Evolutionary conservation across 371 early-diverging fungal genomes (phyloP), one percentile per base, ranked within the genome.

Genomic region (Mortierella sp.): DNA sequence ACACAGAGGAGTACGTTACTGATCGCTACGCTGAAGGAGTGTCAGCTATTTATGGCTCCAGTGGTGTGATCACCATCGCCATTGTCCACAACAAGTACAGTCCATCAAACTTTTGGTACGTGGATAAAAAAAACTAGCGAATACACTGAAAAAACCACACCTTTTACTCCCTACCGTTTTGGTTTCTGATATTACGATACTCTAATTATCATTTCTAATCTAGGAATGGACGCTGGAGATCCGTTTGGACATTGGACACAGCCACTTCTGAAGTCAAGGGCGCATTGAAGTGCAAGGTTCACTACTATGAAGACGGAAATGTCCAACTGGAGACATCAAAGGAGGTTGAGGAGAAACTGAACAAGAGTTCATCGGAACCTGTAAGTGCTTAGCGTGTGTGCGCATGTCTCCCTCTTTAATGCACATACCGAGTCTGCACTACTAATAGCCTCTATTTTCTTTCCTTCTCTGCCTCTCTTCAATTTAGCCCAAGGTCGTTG

Each of bases 231-330:
- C 88, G 96, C 75, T 97, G 96, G 97, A 88, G 93, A 34, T 91
- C 97, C 9, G 77, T 87, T 28, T 98, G 96, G 96, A 87, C 85
- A 4, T 86, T 89, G 56, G 79, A 90, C 70, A 84, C 88, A 45
- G 82, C 85, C 34, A 76, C 89, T 0, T 87, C 85, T 34, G 86
- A 88, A 43, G 75, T 97, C 17, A 91, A 85, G 66, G 98, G 97
- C 3, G 70, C 68, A 13, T 72, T 94, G 45, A 89, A 90, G 75
- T 90, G 93, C 29, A 87, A 91, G 57, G 96, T 98, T 22, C 99
- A 99, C 75, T 99, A 99, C 84, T 99, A 95, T 82, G 99, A 99
- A 86, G 98, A 99, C 70, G 99, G 99, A 31, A 99, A 99, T 72
- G 98, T 99, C 49, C 99, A 99, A 83, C 82, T 97, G 66, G 92